Percentiles rank a stretch among this genome's conserved stretches.
phyloP scores from a whole-genome alignment of 169 alveolate genomes.

The Blepharisma undulans region DNA sequence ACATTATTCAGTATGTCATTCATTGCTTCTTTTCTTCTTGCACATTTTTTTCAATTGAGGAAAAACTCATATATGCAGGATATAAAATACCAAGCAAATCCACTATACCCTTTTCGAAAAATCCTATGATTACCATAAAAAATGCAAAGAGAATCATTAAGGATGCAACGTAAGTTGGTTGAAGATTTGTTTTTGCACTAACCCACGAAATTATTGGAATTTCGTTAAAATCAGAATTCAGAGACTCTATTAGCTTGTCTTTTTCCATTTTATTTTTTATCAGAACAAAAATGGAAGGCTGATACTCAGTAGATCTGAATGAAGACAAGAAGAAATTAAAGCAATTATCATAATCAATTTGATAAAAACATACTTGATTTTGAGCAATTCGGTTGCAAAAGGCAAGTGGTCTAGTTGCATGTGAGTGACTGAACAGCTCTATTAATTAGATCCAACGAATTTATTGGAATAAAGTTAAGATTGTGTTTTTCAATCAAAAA shows the following conservation, averaged over 20 bases:
- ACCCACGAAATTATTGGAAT: neutral
- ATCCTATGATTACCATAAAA: neutral
- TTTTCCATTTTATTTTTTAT: neutral
- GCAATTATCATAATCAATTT: no score
- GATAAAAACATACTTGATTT: no score
- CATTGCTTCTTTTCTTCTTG: neutral
- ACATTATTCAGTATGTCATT: neutral
- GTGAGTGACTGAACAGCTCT: no score
- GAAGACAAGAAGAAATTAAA: neutral
- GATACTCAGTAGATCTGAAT: neutral
- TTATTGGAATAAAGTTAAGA: no score
- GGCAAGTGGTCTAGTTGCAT: no score
- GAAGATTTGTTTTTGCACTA: neutral
- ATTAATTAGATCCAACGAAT: no score
- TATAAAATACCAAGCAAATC: neutral
- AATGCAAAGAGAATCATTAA: neutral
- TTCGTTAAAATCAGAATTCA: neutral
- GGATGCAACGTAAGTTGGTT: neutral
- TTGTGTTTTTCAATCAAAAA: no score
- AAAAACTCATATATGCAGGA: neutral
- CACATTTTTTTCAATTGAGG: neutral
- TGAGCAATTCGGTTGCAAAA: neutral
- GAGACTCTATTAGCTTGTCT: neutral
- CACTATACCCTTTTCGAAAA: neutral
- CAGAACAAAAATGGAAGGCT: neutral